Conservation (phyloP, 2,329 filamentous ascomycete genomes). For the Paecilomyces dactylethromorphus region DNA sequence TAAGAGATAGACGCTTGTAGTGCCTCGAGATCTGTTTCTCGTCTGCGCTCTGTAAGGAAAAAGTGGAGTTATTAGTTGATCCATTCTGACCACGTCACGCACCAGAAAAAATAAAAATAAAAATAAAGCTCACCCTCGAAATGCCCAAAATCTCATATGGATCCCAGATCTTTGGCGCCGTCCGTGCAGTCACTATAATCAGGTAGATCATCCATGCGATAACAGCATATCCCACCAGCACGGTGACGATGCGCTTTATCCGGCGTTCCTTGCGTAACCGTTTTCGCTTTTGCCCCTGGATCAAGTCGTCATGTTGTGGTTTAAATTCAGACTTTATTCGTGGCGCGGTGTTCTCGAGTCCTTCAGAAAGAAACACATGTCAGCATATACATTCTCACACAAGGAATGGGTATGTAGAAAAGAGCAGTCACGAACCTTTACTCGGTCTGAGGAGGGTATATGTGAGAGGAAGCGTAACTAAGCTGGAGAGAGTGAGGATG, state of each 20-base stretch:
- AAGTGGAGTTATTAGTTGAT: background rate
- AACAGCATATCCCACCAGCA: constrained; percentile 68
- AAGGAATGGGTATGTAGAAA: background rate
- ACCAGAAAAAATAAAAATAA: background rate
- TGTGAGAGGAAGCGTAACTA: constrained; percentile 85
- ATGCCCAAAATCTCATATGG: constrained; percentile 92
- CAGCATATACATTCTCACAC: constrained; percentile 12
- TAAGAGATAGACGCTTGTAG: constrained; percentile 80
- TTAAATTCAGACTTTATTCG: constrained; percentile 77
- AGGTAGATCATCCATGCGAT: constrained; percentile 92
- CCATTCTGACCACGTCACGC: background rate
- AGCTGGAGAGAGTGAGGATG: constrained; percentile 79
- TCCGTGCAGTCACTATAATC: constrained; percentile 69
- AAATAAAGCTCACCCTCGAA: constrained; percentile 59
- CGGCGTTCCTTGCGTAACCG: constrained; percentile 86
- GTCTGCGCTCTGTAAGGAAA: constrained; percentile 55
- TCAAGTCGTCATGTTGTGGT: constrained; percentile 74
- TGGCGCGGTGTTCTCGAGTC: constrained; percentile 72
- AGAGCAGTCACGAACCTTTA: constrained; percentile 45
- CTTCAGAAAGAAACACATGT: constrained; percentile 22
- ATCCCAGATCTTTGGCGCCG: constrained; percentile 78
- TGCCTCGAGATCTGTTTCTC: constrained; percentile 90
- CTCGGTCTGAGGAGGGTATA: constrained; percentile 78
- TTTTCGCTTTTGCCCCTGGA: constrained; percentile 73
- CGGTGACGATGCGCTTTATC: constrained; percentile 74